Conservation (phyloP, 2,329 filamentous ascomycete genomes). For the Xylariaceae sp. region DNA sequence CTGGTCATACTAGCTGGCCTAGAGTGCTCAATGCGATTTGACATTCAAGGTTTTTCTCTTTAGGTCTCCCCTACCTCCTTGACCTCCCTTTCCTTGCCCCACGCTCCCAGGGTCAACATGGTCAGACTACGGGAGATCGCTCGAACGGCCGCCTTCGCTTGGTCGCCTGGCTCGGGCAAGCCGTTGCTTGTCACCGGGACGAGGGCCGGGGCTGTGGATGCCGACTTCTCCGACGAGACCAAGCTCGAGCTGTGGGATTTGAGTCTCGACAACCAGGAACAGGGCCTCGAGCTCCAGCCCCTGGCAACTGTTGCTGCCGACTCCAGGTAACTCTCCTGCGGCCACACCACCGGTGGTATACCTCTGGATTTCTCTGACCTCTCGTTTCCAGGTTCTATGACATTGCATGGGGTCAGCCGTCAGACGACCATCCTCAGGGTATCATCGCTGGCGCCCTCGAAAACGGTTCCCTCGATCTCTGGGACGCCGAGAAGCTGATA, state of each 20-base stretch:
- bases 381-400: constrained; percentile 72
- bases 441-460: constrained; percentile 94
- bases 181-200: constrained; percentile 90
- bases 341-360: background rate
- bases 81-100: constrained; percentile 21
- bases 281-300: constrained; percentile 77
- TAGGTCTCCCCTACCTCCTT: constrained; percentile 5
- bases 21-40: constrained; percentile 26
- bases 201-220: constrained; percentile 87
- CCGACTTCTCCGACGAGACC: constrained; percentile 95
- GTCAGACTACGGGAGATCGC: constrained; percentile 94
- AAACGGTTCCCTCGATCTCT: constrained; percentile 86
- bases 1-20: constrained; percentile 23
- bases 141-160: constrained; percentile 93
- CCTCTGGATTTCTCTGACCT: constrained; percentile 12
- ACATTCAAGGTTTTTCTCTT: constrained; percentile 15
- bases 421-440: constrained; percentile 69
- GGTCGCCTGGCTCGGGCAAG: constrained; percentile 74
- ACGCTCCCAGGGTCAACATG: constrained; percentile 49
- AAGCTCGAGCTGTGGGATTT: constrained; percentile 96
- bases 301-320: constrained; percentile 78
- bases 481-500: constrained; percentile 72
- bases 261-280: constrained; percentile 66
- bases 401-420: constrained; percentile 84
- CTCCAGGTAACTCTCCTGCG: constrained; percentile 59